phyloP scores from a whole-genome alignment of 192 early-diverging fungal genomes.

The Mortierella hygrophila region DNA sequence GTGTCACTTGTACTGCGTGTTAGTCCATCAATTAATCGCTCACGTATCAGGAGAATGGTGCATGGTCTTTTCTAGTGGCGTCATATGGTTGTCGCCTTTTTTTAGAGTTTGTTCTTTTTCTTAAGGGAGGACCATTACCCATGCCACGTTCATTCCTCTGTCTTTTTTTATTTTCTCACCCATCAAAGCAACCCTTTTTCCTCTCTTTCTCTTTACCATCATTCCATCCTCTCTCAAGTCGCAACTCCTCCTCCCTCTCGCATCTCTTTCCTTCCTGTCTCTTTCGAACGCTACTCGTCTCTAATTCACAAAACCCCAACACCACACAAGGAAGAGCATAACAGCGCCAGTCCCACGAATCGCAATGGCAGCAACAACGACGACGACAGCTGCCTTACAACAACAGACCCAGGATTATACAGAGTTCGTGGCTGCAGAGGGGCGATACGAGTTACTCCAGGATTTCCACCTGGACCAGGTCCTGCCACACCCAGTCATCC shows the following conservation, averaged over 20 bases:
- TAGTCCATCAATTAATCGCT: too few species aligned
- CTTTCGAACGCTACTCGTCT: background rate
- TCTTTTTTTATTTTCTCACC: background rate
- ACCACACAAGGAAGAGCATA: background rate
- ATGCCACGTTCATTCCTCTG: background rate
- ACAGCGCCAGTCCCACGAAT: background rate
- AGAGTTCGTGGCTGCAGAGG: constrained; percentile 61
- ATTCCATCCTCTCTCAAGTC: background rate
- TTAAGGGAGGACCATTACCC: background rate
- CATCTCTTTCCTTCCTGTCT: background rate
- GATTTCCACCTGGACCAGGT: constrained; percentile 58
- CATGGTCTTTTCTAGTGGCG: background rate
- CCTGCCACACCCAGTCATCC: constrained; percentile 52
- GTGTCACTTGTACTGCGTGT: too few species aligned
- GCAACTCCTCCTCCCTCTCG: background rate
- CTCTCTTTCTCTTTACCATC: background rate
- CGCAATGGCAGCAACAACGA: background rate
- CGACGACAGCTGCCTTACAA: background rate
- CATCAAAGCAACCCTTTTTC: background rate
- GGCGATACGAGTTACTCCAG: constrained; percentile 58
- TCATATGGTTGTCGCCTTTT: background rate
- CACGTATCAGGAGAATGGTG: background rate
- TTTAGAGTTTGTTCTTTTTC: background rate
- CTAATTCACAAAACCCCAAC: background rate
- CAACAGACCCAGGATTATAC: constrained; percentile 24